A percentile compares a stretch with the other conserved stretches of the same genome.
Conservation (phyloP, 441 rosid species). For the Eruca vesicaria region DNA sequence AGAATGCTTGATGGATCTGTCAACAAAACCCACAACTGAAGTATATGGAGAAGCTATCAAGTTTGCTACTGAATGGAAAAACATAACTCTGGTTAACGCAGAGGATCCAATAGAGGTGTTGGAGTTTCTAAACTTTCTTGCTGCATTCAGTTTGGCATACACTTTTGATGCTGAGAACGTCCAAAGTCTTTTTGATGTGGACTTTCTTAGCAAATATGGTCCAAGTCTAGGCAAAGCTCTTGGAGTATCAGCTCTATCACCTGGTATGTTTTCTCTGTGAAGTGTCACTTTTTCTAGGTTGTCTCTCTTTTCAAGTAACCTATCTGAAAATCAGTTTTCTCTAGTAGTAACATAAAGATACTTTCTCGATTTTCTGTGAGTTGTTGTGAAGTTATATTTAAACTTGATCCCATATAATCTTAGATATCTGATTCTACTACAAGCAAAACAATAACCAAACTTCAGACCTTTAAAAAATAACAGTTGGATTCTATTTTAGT, state of each 20-base stretch:
- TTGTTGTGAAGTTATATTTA: too few relatives aligned
- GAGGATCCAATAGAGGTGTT: conserved; percentile 39
- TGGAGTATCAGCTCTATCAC: conserved; percentile 21
- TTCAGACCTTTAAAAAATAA: too few relatives aligned
- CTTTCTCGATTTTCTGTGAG: too few relatives aligned
- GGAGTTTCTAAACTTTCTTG: conserved; percentile 41
- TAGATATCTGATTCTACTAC: background rate
- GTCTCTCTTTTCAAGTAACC: too few relatives aligned
- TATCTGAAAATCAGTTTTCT: too few relatives aligned
- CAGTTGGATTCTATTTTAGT: background rate
- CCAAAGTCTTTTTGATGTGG: conserved; percentile 26
- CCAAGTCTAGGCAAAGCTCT: conserved; percentile 31
- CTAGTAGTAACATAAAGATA: background rate
- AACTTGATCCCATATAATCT: background rate
- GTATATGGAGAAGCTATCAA: conserved; percentile 39
- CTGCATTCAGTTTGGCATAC: conserved; percentile 41
- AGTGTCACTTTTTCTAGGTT: background rate
- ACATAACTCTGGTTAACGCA: conserved; percentile 17
- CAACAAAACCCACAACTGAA: conserved; percentile 27
- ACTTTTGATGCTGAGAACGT: conserved; percentile 31
- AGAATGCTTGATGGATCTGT: conserved; percentile 34
- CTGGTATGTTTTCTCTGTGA: conserved; percentile 31
- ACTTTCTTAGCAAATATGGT: conserved; percentile 25
- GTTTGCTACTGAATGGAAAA: conserved; percentile 44
- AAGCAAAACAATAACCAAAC: background rate